phyloP scores from a whole-genome alignment of 768 basidiomycete genomes.

The Clavulina sp. region DNA sequence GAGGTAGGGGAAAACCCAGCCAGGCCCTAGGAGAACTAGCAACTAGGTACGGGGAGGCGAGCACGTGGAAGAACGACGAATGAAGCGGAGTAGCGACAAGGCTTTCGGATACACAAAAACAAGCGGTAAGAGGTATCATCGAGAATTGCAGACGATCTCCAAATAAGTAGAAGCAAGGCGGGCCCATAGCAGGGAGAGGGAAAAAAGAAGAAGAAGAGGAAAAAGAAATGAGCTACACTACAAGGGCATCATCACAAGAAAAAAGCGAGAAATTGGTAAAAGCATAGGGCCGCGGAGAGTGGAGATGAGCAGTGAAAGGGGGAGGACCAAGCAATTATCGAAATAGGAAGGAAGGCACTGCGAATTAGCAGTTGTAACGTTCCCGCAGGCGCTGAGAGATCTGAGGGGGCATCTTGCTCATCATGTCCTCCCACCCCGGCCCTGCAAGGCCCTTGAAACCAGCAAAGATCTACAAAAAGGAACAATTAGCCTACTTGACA shows the following conservation, averaged over 20 bases:
- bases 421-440: conserved; percentile 70
- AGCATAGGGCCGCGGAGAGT: neutral
- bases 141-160: neutral
- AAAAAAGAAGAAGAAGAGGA: neutral
- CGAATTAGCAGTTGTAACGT: conserved; percentile 64
- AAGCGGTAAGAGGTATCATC: too few species aligned
- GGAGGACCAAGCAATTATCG: neutral
- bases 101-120: too few species aligned
- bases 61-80: too few species aligned
- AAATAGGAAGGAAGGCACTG: neutral
- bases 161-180: neutral
- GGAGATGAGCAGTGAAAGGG: neutral
- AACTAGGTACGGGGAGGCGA: too few species aligned
- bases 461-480: conserved; percentile 37
- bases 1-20: too few species aligned
- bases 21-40: too few species aligned
- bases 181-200: neutral
- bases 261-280: neutral
- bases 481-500: neutral
- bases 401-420: conserved; percentile 65
- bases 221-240: neutral
- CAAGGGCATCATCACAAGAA: neutral
- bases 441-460: conserved; percentile 85
- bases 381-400: conserved; percentile 76
- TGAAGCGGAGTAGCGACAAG: too few species aligned